phyloP scores from a whole-genome alignment of 2,329 filamentous ascomycete genomes.

The Mariannaea sp. region DNA sequence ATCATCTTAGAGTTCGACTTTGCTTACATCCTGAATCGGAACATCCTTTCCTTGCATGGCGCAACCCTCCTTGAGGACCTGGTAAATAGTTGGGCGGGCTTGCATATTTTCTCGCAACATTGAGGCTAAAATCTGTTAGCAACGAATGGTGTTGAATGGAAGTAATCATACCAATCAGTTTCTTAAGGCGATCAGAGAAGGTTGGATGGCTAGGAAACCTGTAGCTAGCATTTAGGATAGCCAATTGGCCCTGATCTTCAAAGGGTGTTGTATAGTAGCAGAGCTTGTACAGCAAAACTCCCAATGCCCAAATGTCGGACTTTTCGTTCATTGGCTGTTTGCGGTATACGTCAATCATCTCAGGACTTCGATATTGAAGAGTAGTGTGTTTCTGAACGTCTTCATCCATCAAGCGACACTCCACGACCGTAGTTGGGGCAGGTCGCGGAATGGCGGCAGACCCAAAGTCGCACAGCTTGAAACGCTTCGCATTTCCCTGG shows the following conservation, averaged over 20 bases:
- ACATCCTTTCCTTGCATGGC: constrained; percentile 85
- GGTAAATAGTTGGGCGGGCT: constrained; percentile 86
- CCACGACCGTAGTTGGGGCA: constrained; percentile 82
- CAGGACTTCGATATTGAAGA: constrained; percentile 93
- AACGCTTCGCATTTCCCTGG: constrained; percentile 68
- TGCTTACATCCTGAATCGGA: constrained; percentile 84
- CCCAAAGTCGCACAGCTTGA: constrained; percentile 98
- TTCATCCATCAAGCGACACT: constrained; percentile 92
- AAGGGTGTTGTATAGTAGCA: constrained; percentile 99
- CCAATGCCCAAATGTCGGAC: constrained; percentile 96
- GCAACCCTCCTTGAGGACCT: constrained; percentile 86
- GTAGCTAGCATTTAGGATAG: constrained; percentile 94
- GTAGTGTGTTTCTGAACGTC: constrained; percentile 97
- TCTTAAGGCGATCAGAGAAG: constrained; percentile 89
- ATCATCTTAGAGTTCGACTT: background rate
- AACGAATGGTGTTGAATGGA: background rate
- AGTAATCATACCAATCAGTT: constrained; percentile 72
- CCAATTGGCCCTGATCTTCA: constrained; percentile 95
- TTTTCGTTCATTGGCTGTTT: constrained; percentile 98
- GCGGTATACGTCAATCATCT: constrained; percentile 98
- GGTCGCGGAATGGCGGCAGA: constrained; percentile 83
- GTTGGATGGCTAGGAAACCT: constrained; percentile 86
- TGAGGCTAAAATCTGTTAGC: constrained; percentile 62
- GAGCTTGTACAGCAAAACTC: constrained; percentile 93
- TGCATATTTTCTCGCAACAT: constrained; percentile 88